Base-by-base conservation (phyloP, 192 early-diverging fungal genomes). In the Rhizophagus sp. region DNA sequence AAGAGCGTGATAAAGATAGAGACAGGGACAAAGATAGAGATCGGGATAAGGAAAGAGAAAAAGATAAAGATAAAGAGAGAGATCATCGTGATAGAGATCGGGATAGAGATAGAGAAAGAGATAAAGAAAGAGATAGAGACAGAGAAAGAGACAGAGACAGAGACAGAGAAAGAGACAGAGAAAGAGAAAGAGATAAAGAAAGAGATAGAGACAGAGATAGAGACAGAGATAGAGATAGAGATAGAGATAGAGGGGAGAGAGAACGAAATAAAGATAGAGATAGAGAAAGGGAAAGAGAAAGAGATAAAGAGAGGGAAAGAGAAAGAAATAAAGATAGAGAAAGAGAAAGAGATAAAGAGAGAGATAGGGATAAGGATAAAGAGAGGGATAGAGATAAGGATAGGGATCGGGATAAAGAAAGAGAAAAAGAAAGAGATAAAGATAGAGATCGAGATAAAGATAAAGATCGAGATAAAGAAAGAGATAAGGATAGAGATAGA, bases 61-160 rank as follows among this genome's bases (percentile, higher is more conserved):
- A 33, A 33, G 75, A 76, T 7, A 63, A 17, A 64, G 75, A 65
- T 0, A 67, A 8, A 27, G 76, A 78, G 22, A 33, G 39, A 47
- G 76, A 78, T 3, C 41, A 78, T 1, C 39, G 24, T 0, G 76
- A 78, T 2, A 67, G 24, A 61, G 81, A 75, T 0, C 63, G 84
- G 41, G 86, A 86, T 12, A 76, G 70, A 57, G 86, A 85, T 15
- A 73, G 71, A 4, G 87, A 88, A 13, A 82, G 76, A 61, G 85
- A 87, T n/a, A n/a, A n/a, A n/a, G 86, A 85, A n/a, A 73, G 71
- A 4, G 87, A 88, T 19, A 82, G 76, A 61, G 85, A 87, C 12
- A 83, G 81, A 39, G 88, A 85, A 17, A 82, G 68, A 86, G 85
- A 79, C 25, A 83, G 34, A 25, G 47, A 34, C 0, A 73, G 24